These are phyloP conservation scores for Pleurotus pulmonarius DNA, from an alignment of 768 basidiomycete species.

Conservation along the genomic window DNA sequence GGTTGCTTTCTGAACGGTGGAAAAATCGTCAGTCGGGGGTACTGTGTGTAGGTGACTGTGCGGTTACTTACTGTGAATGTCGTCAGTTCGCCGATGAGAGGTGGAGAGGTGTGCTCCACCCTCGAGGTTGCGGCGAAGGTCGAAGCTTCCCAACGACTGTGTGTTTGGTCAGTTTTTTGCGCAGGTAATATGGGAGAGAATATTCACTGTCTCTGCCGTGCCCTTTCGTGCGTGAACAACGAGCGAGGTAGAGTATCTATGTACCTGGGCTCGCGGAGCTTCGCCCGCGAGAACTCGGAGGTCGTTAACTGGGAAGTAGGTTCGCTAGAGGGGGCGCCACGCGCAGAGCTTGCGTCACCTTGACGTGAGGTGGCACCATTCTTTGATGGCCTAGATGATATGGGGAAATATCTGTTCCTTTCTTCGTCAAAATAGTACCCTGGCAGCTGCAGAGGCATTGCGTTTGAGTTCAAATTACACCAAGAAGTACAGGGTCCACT, in stretches of 20 bases:
- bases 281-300: background rate
- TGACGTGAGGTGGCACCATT: conserved; percentile 11
- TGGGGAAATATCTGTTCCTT: conserved; percentile 54
- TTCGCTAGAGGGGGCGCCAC: no score
- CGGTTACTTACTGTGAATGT: conserved; percentile 41
- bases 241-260: background rate
- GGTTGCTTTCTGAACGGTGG: conserved; percentile 24
- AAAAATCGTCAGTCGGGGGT: background rate
- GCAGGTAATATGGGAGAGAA: background rate
- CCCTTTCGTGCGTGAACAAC: background rate
- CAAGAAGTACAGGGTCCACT: no score
- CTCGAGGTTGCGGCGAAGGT: conserved; percentile 30
- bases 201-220: background rate
- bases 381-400: conserved; percentile 33
- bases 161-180: background rate
- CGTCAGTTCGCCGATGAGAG: conserved; percentile 36
- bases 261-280: background rate
- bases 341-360: background rate
- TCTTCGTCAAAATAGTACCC: conserved; percentile 54
- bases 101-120: conserved; percentile 21
- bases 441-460: conserved; percentile 48
- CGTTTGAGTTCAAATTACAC: no score
- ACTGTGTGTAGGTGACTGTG: background rate
- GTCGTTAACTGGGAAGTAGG: background rate
- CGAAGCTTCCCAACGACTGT: background rate